Percentiles rank a stretch among this genome's conserved stretches.
phyloP scores from a whole-genome alignment of 495 filamentous ascomycete species.

The Sporormia fimetaria region DNA sequence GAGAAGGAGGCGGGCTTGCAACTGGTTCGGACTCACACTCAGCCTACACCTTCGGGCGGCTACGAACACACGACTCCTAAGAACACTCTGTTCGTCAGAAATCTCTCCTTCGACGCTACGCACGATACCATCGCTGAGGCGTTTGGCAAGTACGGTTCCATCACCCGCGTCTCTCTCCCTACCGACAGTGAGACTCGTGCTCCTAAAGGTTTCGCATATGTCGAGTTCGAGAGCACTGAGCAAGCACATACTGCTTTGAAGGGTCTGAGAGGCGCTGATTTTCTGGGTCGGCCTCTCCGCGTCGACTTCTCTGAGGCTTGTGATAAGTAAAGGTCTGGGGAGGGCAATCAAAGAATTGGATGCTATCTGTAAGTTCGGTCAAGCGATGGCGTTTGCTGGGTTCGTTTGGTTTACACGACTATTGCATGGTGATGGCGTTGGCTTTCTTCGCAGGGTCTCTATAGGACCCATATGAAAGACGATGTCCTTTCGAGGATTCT shows the following conservation, averaged over 20 bases:
- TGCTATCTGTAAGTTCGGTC: too few relatives aligned
- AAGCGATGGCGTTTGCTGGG: too few relatives aligned
- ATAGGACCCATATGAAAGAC: too few relatives aligned
- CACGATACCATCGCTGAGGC: conserved; percentile 62
- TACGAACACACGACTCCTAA: conserved; percentile 61
- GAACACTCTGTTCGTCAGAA: conserved; percentile 89
- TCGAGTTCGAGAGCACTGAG: conserved; percentile 71
- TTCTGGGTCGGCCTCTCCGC: conserved; percentile 70
- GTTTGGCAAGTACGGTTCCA: conserved; percentile 59
- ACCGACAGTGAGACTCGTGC: conserved; percentile 79
- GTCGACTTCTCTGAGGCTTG: conserved; percentile 82
- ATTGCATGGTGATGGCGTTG: too few relatives aligned
- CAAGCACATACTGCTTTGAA: conserved; percentile 71
- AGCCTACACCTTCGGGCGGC: too few relatives aligned
- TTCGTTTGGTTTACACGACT: too few relatives aligned
- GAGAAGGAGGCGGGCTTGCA: conserved; percentile 1
- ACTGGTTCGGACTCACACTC: too few relatives aligned
- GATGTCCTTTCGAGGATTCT: too few relatives aligned
- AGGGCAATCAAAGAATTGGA: too few relatives aligned
- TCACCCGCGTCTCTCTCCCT: conserved; percentile 75
- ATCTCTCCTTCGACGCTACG: conserved; percentile 73
- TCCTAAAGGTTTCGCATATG: conserved; percentile 92
- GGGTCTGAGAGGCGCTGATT: conserved; percentile 51
- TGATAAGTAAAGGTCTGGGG: too few relatives aligned
- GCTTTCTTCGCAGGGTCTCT: too few relatives aligned